Conservation (phyloP, 1,284 basidiomycete genomes). For the Ustanciosporium gigantosporum region DNA sequence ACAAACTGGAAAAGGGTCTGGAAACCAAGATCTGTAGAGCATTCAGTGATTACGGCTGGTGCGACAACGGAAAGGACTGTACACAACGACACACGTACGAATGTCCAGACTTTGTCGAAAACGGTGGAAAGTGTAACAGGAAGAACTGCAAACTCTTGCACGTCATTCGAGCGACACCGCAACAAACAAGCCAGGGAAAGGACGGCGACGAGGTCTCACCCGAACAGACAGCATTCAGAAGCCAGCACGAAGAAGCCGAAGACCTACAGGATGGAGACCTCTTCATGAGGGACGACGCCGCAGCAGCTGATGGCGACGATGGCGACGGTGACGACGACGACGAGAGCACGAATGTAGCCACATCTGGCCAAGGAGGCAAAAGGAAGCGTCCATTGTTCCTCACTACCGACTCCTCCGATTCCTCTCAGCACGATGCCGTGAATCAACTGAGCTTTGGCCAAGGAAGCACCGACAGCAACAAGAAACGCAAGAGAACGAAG, state of each 20-base stretch:
- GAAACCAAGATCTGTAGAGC: slow-evolving; percentile 37
- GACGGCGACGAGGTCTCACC: not conserved
- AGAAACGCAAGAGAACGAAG: slow-evolving; percentile 19
- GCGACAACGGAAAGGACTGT: slow-evolving; percentile 45
- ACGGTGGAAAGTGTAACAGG: slow-evolving; percentile 42
- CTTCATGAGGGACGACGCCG: slow-evolving; percentile 48
- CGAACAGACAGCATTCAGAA: no score
- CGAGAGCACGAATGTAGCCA: not conserved
- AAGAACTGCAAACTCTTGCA: slow-evolving; percentile 50
- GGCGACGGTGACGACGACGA: not conserved
- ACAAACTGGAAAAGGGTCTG: slow-evolving; percentile 6
- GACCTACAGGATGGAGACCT: slow-evolving; percentile 28
- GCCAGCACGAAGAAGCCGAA: slow-evolving; percentile 3
- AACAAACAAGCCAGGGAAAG: not conserved
- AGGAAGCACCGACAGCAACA: not conserved
- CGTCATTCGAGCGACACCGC: slow-evolving; percentile 25
- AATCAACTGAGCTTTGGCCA: slow-evolving; percentile 10
- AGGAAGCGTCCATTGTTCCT: slow-evolving; percentile 22
- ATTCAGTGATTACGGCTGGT: slow-evolving; percentile 56
- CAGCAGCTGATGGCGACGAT: slow-evolving; percentile 9
- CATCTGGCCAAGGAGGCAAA: slow-evolving; percentile 11
- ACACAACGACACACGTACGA: slow-evolving; percentile 53
- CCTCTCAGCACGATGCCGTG: not conserved
- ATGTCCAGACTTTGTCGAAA: slow-evolving; percentile 53
- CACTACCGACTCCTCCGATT: slow-evolving; percentile 11